Base-by-base conservation (phyloP, 441 rosid species). In the Mallotus repandus region DNA sequence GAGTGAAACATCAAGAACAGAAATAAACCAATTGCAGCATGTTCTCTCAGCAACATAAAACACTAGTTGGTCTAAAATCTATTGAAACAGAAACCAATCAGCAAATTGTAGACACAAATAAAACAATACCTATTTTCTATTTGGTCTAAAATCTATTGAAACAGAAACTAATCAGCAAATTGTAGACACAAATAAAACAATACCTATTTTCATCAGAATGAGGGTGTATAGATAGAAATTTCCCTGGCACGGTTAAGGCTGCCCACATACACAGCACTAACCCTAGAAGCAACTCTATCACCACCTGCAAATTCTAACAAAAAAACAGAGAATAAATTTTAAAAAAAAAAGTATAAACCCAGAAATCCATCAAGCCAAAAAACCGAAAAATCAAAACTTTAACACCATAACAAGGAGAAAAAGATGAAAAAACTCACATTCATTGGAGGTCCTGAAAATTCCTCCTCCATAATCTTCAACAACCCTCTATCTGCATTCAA, bases 171-270 rank as follows among this genome's bases (percentile, higher is more conserved):
- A 43, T 7, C 32, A 58, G 21, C 18, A 52, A 41, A 70, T 18
- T 54, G 8, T 11, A 49, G 43, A 32, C 7, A 60, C 0, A 11
- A 0, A 19, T 57, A 45, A 41, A 69, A 25, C 74, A 66, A 52
- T 75, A 96, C 99, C 98, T 92, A 70, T 96, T 96, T 73, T 96
- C 98, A 48, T 94, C 99, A 7, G 98, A 89, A 75, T 91, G 92
- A 0, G 97, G 97, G 61, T 92, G 91, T 45, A 96, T 90, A 0
- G 98, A 89, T 35, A 82, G 89, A 79, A 96, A 94, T 66, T 89
- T 86, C 63, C 98, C 98, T 3, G 96, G 96, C 62, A 88, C 97
- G 13, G 95, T 85, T 75, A 96, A 83, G 46, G 93, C 97, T 58
- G 99, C 98, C 97, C 95, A 96, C 84, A 87, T 75, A 83, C 97